These are phyloP conservation scores for Iberis pinnata DNA, from an alignment of 345 rosid genomes.

Conservation along the genomic window DNA sequence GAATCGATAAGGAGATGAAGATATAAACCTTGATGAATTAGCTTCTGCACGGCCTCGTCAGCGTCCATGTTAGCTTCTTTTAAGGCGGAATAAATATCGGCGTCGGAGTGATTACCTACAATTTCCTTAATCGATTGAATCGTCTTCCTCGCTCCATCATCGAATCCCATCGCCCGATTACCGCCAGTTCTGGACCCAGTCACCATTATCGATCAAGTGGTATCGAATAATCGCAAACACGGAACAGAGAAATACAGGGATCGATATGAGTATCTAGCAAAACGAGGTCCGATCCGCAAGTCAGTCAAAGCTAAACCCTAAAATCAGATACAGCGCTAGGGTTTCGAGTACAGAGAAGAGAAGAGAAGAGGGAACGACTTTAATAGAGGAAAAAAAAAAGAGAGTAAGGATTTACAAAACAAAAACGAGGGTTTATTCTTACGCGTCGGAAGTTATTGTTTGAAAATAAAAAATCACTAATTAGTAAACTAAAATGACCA, in stretches of 20 bases:
- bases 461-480: too few species aligned
- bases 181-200: slow-evolving; percentile 31
- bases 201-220: slow-evolving; percentile 37
- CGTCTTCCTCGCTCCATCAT: slow-evolving; percentile 47
- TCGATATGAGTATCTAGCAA: too few species aligned
- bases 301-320: too few species aligned
- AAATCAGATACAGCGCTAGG: slow-evolving; percentile 28
- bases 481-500: too few species aligned
- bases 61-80: slow-evolving; percentile 80
- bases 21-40: slow-evolving; percentile 64
- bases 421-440: too few species aligned
- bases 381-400: slow-evolving; percentile 16
- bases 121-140: slow-evolving; percentile 72
- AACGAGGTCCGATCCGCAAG: too few species aligned
- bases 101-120: slow-evolving; percentile 68
- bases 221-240: not conserved
- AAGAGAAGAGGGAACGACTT: slow-evolving; percentile 21
- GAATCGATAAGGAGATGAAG: not conserved
- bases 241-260: not conserved
- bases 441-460: too few species aligned
- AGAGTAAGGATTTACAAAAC: too few species aligned
- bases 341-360: slow-evolving; percentile 27
- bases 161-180: slow-evolving; percentile 22
- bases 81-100: slow-evolving; percentile 56
- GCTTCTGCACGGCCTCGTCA: slow-evolving; percentile 62